A percentile compares a stretch with the other conserved stretches of the same genome.
Conservation (phyloP, 192 early-diverging fungal species). For the Rhizophlyctis rosea region DNA sequence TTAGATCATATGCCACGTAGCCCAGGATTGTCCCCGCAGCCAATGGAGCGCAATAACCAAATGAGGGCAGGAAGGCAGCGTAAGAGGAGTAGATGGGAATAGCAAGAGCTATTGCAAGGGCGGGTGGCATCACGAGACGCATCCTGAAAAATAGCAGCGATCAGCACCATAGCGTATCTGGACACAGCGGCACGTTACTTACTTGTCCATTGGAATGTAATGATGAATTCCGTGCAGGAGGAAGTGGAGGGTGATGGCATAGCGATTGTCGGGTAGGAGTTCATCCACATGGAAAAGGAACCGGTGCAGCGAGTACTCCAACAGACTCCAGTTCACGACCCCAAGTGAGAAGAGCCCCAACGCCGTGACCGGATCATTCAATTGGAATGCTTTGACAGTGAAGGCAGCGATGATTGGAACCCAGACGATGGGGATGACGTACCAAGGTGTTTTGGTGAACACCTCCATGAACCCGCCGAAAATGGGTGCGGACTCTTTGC, state of each 20-base stretch:
- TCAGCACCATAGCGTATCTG: neutral
- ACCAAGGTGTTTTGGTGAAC: conserved; percentile 92
- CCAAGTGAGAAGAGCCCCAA: no score
- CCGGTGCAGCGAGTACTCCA: conserved; percentile 90
- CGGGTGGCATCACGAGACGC: conserved; percentile 96
- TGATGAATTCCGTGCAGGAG: conserved; percentile 94
- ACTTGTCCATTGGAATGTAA: conserved; percentile 93
- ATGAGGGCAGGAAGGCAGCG: conserved; percentile 60
- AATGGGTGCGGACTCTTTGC: conserved; percentile 72
- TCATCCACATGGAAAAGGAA: conserved; percentile 94
- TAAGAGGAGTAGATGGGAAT: conserved; percentile 53
- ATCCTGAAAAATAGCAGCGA: conserved; percentile 46
- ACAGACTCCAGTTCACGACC: conserved; percentile 75
- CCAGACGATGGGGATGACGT: conserved; percentile 84
- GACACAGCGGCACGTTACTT: conserved; percentile 17
- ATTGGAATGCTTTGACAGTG: conserved; percentile 32
- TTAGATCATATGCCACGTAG: conserved; percentile 89
- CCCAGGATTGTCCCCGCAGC: conserved; percentile 73
- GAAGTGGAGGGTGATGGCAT: conserved; percentile 78
- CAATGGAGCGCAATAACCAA: no score
- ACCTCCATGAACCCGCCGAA: conserved; percentile 77
- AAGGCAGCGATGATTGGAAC: conserved; percentile 65
- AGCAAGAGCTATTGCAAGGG: conserved; percentile 68
- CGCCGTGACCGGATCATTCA: conserved; percentile 7
- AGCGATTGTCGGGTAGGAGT: conserved; percentile 76